Conservation (phyloP, 305 asterid genomes). For the Solanum chacoense region DNA sequence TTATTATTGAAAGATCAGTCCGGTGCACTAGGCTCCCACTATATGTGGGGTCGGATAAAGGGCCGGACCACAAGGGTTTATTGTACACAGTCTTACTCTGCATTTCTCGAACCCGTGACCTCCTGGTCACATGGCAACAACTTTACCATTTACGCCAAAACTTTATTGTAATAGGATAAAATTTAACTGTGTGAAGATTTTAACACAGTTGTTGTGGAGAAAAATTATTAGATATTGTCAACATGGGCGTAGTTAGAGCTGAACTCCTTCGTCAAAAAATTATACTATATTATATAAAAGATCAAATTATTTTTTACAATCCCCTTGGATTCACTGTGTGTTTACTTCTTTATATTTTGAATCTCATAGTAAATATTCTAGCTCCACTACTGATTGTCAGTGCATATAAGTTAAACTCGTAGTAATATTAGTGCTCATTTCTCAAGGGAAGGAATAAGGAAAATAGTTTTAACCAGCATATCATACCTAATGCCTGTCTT, state of each 20-base stretch:
- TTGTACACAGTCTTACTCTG: not conserved
- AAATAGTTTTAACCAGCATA: not conserved
- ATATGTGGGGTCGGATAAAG: not conserved
- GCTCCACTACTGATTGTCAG: not conserved
- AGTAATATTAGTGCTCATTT: too few relatives aligned
- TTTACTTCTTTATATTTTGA: not conserved
- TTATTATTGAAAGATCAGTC: not conserved
- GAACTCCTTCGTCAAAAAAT: not conserved
- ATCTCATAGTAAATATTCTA: not conserved
- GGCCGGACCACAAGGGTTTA: not conserved
- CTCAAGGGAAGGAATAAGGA: not conserved
- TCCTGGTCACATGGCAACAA: not conserved
- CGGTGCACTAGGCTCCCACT: not conserved
- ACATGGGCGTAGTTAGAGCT: not conserved
- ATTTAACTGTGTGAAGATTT: not conserved
- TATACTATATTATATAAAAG: not conserved
- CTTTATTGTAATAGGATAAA: not conserved
- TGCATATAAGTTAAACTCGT: not conserved
- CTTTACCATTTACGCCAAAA: not conserved
- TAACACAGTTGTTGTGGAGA: not conserved
- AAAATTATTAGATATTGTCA: not conserved
- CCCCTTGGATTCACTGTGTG: not conserved
- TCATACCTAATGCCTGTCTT: slow-evolving; percentile 74
- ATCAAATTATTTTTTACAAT: not conserved
- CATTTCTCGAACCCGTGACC: not conserved